Evolutionary conservation across 75 land plant species (phyloP).

Genomic region (Pinus albicaulis): DNA sequence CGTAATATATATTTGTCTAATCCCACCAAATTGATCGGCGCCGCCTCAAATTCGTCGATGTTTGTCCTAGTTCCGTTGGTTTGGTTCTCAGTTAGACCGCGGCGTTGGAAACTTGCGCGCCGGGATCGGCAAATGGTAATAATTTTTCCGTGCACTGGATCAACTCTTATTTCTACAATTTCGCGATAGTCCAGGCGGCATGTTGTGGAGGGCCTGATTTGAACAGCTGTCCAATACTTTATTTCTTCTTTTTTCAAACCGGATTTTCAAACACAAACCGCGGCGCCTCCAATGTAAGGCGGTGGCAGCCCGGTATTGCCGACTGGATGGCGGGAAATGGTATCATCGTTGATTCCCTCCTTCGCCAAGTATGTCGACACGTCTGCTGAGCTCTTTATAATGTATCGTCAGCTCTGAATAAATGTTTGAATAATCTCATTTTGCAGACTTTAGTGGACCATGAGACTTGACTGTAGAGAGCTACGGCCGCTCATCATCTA

Average conservation of each 20-base stretch:
- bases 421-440: no score
- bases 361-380: not conserved
- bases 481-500: no score
- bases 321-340: not conserved
- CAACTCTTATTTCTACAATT: not conserved
- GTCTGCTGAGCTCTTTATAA: no score
- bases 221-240: no score
- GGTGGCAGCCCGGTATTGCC: not conserved
- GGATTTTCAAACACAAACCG: not conserved
- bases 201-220: not conserved
- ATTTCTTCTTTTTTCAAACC: no score
- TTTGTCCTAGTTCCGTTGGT: not conserved
- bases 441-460: no score
- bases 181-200: not conserved
- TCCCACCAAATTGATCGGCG: not conserved
- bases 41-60: not conserved
- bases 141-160: not conserved
- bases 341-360: no score
- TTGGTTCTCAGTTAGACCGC: not conserved
- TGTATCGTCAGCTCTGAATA: no score
- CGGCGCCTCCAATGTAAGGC: not conserved
- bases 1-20: not conserved
- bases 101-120: not conserved
- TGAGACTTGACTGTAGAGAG: no score
- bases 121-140: no score